These are phyloP conservation scores for Diplodia mutila DNA, from an alignment of 2,329 filamentous ascomycete genomes.

Conservation along the genomic window DNA sequence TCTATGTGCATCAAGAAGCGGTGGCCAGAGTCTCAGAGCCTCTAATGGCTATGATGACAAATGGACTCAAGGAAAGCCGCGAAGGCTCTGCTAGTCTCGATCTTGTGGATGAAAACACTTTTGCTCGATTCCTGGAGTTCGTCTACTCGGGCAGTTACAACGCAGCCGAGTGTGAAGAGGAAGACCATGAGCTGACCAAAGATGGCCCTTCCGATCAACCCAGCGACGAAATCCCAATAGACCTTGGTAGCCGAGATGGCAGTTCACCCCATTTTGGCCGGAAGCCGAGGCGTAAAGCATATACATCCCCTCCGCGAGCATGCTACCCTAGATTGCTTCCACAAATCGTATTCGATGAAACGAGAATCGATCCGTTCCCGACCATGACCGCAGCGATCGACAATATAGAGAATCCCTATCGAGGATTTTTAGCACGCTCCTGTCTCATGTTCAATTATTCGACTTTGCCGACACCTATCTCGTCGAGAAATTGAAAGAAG, in stretches of 20 bases:
- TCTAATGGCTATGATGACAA: neutral
- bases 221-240: neutral
- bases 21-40: neutral
- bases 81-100: neutral
- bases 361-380: neutral
- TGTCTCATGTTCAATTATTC: neutral
- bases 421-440: neutral
- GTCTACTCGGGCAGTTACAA: neutral
- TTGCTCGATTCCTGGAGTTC: neutral
- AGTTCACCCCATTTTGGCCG: neutral
- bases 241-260: neutral
- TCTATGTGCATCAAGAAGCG: neutral
- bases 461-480: neutral
- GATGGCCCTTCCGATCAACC: neutral
- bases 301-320: neutral
- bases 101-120: neutral
- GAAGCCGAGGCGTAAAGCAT: neutral
- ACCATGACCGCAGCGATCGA: neutral
- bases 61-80: neutral
- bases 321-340: neutral
- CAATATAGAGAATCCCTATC: neutral
- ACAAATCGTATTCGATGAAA: neutral
- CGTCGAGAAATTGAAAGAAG: neutral
- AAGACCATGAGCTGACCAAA: neutral
- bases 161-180: neutral